phyloP scores from a whole-genome alignment of 1,139 yeast genomes.

The Yarrowia galli region DNA sequence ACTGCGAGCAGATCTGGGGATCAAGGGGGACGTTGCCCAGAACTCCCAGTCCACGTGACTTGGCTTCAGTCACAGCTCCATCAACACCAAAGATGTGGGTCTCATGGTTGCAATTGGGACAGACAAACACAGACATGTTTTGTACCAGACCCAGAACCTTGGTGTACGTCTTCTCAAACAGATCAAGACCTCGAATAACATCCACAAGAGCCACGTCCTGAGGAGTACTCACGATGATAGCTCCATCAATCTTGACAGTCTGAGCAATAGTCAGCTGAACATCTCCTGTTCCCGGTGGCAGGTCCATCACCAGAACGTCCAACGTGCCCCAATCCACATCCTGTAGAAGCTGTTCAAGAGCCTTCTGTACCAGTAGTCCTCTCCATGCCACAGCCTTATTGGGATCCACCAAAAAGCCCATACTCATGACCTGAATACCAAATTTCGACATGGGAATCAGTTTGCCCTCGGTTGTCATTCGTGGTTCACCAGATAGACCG shows the following conservation, averaged over 20 bases:
- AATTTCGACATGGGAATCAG: slow-evolving; percentile 75
- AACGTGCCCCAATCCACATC: slow-evolving; percentile 82
- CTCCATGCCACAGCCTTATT: slow-evolving; percentile 87
- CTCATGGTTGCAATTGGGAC: slow-evolving; percentile 78
- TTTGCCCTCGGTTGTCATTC: slow-evolving; percentile 62
- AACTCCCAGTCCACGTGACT: slow-evolving; percentile 58
- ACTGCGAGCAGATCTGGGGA: slow-evolving; percentile 64
- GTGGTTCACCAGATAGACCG: slow-evolving; percentile 61
- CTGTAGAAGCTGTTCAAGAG: slow-evolving; percentile 77
- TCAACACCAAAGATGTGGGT: slow-evolving; percentile 77
- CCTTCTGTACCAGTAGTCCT: slow-evolving; percentile 87
- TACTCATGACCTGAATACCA: slow-evolving; percentile 85
- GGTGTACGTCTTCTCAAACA: slow-evolving; percentile 77
- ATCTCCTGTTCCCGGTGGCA: slow-evolving; percentile 96
- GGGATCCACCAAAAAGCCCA: slow-evolving; percentile 76
- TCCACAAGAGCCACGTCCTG: slow-evolving; percentile 86
- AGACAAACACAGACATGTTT: slow-evolving; percentile 78
- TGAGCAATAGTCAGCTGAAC: slow-evolving; percentile 84
- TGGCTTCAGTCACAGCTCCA: slow-evolving; percentile 68
- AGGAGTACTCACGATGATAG: slow-evolving; percentile 83
- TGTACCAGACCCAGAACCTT: slow-evolving; percentile 82
- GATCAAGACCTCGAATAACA: slow-evolving; percentile 79
- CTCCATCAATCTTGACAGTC: slow-evolving; percentile 77
- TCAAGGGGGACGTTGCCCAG: slow-evolving; percentile 74
- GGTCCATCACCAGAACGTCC: slow-evolving; percentile 76